Evolutionary conservation across 257 asterid species (phyloP), one percentile per base, ranked within the genome.

Genomic region (Galeopsis tetrahit): DNA sequence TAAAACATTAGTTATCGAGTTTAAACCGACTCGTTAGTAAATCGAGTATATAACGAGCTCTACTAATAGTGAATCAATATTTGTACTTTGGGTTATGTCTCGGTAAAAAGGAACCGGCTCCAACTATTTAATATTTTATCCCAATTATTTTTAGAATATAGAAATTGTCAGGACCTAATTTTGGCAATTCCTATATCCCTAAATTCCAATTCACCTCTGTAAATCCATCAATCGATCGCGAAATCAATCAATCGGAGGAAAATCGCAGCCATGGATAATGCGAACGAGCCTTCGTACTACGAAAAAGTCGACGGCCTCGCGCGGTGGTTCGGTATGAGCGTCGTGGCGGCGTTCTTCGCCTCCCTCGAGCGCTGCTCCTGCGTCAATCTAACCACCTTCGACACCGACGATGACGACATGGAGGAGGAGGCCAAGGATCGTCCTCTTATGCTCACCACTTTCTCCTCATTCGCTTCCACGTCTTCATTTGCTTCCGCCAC

Each of bases 301-400:
- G 88, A 84, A n/a, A 89, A 82, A 76, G 70, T 85, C 62, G 98
- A 90, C 77, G 95, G 96, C 72, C 77, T 93, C 17, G 98, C 96
- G 7, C 80, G 93, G 81, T 93, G 98, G 97, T 75, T 93, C 66
- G 96, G 97, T 0, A 82, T 82, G 64, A 85, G 88, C 86, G 97
- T 93, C 4, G 97, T 95, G 53, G 70, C 93, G 28, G 98, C 97
- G 31, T 93, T 93, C 85, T 93, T 93, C 82, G 90, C 96, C 40
- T 93, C 98, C n/a, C 86, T 93, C 31, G 98, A 93, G 73, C 89
- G 98, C n/a, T 93, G 96, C 74, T 87, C 98, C 62, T 93, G 97
- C 83, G 95, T 93, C 64, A 90, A 86, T 68, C 88, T 93, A 74
- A 80, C 87, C 63, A 90, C 98, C 73, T 85, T 69, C 82, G 98